phyloP scores from a whole-genome alignment of 2,329 filamentous ascomycete species.

The Curvularia eragrostidis region DNA sequence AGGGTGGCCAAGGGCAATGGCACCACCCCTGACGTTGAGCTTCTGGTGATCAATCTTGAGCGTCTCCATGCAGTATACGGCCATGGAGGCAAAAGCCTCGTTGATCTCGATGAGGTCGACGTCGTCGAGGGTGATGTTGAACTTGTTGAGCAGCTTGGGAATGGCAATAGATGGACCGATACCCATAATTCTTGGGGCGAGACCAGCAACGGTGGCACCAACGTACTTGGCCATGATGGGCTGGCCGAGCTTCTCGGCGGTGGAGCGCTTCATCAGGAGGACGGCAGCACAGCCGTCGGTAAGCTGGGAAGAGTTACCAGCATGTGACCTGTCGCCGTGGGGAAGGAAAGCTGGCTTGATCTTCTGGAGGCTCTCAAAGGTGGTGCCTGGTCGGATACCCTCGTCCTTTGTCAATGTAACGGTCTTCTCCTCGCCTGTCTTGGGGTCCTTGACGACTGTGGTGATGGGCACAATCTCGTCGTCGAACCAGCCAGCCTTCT shows the following conservation, averaged over 20 bases:
- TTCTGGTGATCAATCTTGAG: constrained; percentile 75
- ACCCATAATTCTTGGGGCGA: constrained; percentile 95
- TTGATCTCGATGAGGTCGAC: constrained; percentile 93
- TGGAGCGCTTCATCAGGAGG: constrained; percentile 92
- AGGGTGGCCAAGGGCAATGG: constrained; percentile 83
- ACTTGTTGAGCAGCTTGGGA: constrained; percentile 82
- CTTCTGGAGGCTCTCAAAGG: constrained; percentile 80
- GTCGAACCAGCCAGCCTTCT: constrained; percentile 88
- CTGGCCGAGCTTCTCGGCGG: constrained; percentile 83
- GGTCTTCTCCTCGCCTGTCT: constrained; percentile 77
- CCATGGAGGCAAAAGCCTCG: constrained; percentile 98
- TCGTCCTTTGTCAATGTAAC: constrained; percentile 86
- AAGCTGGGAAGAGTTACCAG: constrained; percentile 92
- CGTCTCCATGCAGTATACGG: constrained; percentile 80
- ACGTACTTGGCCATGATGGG: constrained; percentile 95
- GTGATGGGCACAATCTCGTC: constrained; percentile 93
- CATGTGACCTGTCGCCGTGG: constrained; percentile 85
- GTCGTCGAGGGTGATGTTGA: constrained; percentile 78
- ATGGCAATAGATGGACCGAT: constrained; percentile 78
- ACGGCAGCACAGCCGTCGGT: constrained; percentile 93
- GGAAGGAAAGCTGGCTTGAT: constrained; percentile 89
- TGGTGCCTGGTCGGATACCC: constrained; percentile 89
- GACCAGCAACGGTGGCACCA: constrained; percentile 86
- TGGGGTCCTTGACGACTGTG: constrained; percentile 81
- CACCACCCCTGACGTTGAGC: constrained; percentile 82